A percentile compares a stretch with the other conserved stretches of the same genome.
phyloP scores from a whole-genome alignment of 495 filamentous ascomycete genomes.

The Penicillium goetzii region DNA sequence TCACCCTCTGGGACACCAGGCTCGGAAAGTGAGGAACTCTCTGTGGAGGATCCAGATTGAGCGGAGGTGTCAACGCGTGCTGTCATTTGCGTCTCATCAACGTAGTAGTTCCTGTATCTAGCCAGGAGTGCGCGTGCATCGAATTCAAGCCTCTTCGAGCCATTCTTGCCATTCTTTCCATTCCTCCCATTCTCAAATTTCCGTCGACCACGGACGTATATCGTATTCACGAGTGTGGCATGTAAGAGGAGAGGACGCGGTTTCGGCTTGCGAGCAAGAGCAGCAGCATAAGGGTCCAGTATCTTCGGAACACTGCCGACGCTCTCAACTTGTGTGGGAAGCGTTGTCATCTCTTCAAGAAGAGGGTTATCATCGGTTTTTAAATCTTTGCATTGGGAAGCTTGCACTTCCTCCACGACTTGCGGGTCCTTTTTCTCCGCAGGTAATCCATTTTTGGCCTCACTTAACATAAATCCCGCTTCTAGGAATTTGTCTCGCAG shows the following conservation, averaged over 20 bases:
- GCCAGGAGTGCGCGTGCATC: conserved; percentile 43
- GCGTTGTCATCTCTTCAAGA: conserved; percentile 3
- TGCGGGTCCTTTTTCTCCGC: background rate
- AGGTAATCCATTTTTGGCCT: conserved; percentile 36
- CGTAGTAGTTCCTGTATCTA: conserved; percentile 40
- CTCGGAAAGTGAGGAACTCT: background rate
- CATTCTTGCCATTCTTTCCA: conserved; percentile 37
- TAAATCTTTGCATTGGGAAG: conserved; percentile 6
- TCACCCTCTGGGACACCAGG: background rate
- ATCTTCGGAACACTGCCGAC: background rate
- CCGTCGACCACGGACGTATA: conserved; percentile 63
- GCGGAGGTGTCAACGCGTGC: conserved; percentile 11
- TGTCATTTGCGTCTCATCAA: conserved; percentile 32
- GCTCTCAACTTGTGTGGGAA: background rate
- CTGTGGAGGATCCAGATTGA: background rate
- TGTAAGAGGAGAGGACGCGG: conserved; percentile 73
- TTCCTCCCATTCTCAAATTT: conserved; percentile 27
- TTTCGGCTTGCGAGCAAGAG: conserved; percentile 29
- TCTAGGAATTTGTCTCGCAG: conserved; percentile 64
- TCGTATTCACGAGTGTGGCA: conserved; percentile 85
- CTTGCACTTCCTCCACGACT: background rate
- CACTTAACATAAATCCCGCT: conserved; percentile 62
- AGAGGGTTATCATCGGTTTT: conserved; percentile 1
- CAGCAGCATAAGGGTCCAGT: conserved; percentile 16
- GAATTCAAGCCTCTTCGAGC: conserved; percentile 35